Conservation (phyloP, 345 rosid genomes). For the Salix arbutifolia region DNA sequence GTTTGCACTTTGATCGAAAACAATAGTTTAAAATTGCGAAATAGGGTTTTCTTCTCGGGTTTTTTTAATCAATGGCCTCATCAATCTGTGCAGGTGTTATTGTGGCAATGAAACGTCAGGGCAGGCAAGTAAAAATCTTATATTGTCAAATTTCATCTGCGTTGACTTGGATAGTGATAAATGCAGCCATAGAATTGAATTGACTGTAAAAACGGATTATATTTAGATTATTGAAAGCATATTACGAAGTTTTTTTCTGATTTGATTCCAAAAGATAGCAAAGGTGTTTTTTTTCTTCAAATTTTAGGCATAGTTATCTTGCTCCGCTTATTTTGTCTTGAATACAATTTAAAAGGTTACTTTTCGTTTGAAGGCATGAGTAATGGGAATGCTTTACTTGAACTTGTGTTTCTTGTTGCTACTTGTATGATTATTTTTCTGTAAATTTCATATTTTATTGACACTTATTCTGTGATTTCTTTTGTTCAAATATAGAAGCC, state of each 20-base stretch:
- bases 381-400: not conserved
- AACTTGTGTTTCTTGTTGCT: not conserved
- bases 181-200: not conserved
- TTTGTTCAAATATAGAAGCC: conserved; percentile 51
- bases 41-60: not conserved
- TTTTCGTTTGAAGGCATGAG: not conserved
- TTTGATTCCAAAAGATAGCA: not conserved
- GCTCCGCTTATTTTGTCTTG: not conserved
- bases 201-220: not conserved
- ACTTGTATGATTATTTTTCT: not conserved
- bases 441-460: not conserved
- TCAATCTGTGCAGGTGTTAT: conserved; percentile 55
- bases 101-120: conserved; percentile 55
- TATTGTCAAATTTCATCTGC: not conserved
- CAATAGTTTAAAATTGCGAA: not conserved
- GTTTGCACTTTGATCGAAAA: too few relatives aligned
- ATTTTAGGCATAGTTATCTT: not conserved
- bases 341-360: not conserved
- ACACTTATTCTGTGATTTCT: not conserved
- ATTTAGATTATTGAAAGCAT: not conserved
- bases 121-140: conserved; percentile 46
- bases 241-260: not conserved
- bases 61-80: not conserved
- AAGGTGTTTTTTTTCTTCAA: not conserved
- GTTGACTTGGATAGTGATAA: not conserved